Conservation (phyloP, 495 filamentous ascomycete genomes). For the Terfezia claveryi region DNA sequence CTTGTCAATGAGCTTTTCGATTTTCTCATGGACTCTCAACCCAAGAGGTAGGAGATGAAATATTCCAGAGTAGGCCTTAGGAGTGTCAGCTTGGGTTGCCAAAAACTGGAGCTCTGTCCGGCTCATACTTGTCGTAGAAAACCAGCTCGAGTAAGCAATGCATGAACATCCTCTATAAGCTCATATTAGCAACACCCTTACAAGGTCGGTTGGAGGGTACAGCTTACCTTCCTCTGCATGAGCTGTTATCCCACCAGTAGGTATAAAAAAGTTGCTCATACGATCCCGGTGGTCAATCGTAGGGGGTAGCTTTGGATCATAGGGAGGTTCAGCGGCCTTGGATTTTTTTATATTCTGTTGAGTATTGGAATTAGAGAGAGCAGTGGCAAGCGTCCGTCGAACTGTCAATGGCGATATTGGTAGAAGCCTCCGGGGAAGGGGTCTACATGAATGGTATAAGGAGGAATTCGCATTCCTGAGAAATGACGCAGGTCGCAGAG, state of each 20-base stretch:
- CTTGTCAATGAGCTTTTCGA: conserved; percentile 66
- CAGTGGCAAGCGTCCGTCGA: too few species aligned
- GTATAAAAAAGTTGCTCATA: conserved; percentile 54
- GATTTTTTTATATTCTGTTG: too few species aligned
- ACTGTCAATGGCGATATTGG: too few species aligned
- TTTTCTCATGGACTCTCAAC: conserved; percentile 65
- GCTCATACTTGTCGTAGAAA: conserved; percentile 48
- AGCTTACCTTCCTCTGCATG: conserved; percentile 25
- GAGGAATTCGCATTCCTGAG: too few species aligned
- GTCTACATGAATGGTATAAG: too few species aligned
- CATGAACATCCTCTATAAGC: conserved; percentile 41
- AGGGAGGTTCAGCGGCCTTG: conserved; percentile 8
- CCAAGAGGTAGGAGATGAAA: conserved; percentile 91
- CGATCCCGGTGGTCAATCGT: conserved; percentile 38
- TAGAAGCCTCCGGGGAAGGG: too few species aligned
- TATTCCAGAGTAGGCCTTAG: conserved; percentile 56
- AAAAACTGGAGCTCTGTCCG: not conserved
- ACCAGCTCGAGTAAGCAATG: conserved; percentile 52
- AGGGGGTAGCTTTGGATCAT: conserved; percentile 9
- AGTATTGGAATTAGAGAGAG: too few species aligned
- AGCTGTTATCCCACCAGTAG: conserved; percentile 44
- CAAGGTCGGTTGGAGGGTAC: too few species aligned
- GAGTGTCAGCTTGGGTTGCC: not conserved
- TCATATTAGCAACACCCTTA: not conserved
- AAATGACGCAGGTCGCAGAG: too few species aligned